Evolutionary conservation across 352 stramenopile genomes (phyloP), one percentile per base, ranked within the genome.

Genomic region (Aphanomyces astaci): DNA sequence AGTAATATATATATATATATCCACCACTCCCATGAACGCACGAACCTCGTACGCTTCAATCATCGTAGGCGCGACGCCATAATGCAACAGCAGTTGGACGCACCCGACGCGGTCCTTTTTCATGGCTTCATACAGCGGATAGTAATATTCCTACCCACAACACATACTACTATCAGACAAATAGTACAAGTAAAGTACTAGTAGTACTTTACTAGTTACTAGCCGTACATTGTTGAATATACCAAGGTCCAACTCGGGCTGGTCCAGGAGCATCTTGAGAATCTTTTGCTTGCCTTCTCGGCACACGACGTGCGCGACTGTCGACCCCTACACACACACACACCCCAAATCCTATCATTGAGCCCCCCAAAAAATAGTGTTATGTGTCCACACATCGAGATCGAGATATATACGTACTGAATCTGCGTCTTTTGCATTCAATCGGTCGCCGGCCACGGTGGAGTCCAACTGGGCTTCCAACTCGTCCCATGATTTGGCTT

Each of bases 401-500:
- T 53, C 13, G 13, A 10, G 13, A 25, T 7, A 1, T 36, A 59
- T 39, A 5, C 51, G 24, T 39, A 59, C 51, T 15, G 51, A 33
- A 7, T 59, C 51, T 4, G 22, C 22, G 13, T 59, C 25, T 40
- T 28, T 19, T 39, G 15, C 24, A 32, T 59, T 59, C 19, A 59
- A 25, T 9, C 11, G 32, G 11, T 39, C 51, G n/a, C 24, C 51
- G 4, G 7, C 2, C 19, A 59, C n/a, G 13, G 51, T 7, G 13
- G 7, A 17, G 4, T 33, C 5, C 25, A 59, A 30, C 4, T 33
- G 10, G 33, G 4, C 27, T 59, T 68, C 30, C 9, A 68, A 22
- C 4, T 57, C 28, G 4, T 62, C 62, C 62, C 62, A 68, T 10
- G 24, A 32, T 17, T 36, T 60, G 31, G 49, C 33, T 40, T 68